Conservation (phyloP, 345 rosid species). For the Camelina laxa region DNA sequence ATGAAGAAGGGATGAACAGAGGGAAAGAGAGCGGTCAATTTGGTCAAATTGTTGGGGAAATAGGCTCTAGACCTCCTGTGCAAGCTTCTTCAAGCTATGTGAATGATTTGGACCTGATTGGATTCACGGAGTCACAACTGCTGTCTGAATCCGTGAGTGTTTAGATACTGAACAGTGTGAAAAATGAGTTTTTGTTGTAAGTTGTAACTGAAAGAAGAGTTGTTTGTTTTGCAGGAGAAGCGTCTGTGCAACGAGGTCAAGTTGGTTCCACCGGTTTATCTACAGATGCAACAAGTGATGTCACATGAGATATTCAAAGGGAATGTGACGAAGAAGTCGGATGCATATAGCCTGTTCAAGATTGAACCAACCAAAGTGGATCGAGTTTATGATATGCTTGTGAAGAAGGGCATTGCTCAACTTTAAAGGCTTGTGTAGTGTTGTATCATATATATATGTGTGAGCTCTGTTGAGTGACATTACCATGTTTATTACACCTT, state of each 20-base stretch:
- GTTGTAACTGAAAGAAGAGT: conserved; percentile 23
- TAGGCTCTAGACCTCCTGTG: conserved; percentile 49
- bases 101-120: conserved; percentile 62
- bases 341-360: conserved; percentile 80
- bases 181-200: conserved; percentile 6
- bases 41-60: conserved; percentile 50
- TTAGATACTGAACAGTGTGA: background rate
- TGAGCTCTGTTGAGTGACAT: conserved; percentile 30
- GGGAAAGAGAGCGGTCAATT: conserved; percentile 67
- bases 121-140: conserved; percentile 64
- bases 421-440: conserved; percentile 45
- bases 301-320: conserved; percentile 79
- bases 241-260: conserved; percentile 73
- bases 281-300: conserved; percentile 84
- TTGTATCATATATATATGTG: conserved; percentile 42
- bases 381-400: conserved; percentile 88
- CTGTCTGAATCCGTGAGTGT: conserved; percentile 83
- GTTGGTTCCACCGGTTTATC: conserved; percentile 77
- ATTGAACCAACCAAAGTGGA: conserved; percentile 81
- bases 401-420: conserved; percentile 87
- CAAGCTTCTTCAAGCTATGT: conserved; percentile 68
- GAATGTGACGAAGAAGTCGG: conserved; percentile 70
- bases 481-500: conserved; percentile 24
- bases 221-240: conserved; percentile 74
- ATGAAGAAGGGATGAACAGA: conserved; percentile 72